phyloP scores from a whole-genome alignment of 768 basidiomycete species.

The Leccinellum rugosiceps region DNA sequence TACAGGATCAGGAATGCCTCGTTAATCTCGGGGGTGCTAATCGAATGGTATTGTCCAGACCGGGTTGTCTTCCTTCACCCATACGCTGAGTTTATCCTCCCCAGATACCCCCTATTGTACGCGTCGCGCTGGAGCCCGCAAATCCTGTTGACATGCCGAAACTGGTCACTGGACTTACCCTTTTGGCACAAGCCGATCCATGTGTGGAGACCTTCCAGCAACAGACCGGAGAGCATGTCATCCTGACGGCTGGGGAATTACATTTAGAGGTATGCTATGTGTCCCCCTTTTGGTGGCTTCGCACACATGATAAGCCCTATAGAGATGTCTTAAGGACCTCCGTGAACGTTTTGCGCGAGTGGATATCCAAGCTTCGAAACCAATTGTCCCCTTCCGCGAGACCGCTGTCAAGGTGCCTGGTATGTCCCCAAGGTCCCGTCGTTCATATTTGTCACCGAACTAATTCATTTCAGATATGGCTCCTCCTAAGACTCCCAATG shows the following conservation, averaged over 20 bases:
- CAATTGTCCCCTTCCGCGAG: constrained; percentile 97
- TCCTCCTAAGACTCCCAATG: constrained; percentile 69
- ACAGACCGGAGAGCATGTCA: constrained; percentile 95
- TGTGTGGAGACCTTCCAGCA: constrained; percentile 98
- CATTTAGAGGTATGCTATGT: constrained; percentile 75
- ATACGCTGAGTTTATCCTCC: not conserved
- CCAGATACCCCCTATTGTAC: constrained; percentile 86
- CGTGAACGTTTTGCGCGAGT: constrained; percentile 91
- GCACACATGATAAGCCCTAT: constrained; percentile 2
- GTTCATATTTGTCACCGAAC: not conserved
- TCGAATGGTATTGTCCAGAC: constrained; percentile 46
- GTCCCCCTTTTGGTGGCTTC: not conserved
- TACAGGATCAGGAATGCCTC: constrained; percentile 48
- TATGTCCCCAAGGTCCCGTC: constrained; percentile 26
- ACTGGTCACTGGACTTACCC: constrained; percentile 78
- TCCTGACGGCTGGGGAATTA: constrained; percentile 91
- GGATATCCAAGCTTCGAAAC: constrained; percentile 90
- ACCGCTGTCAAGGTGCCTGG: constrained; percentile 82
- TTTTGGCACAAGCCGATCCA: constrained; percentile 93
- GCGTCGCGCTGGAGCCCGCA: constrained; percentile 88
- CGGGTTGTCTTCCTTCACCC: not conserved
- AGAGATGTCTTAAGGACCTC: constrained; percentile 97
- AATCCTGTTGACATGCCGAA: constrained; percentile 85
- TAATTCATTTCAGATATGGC: constrained; percentile 67
- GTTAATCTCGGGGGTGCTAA: constrained; percentile 77